phyloP scores from a whole-genome alignment of 192 early-diverging fungal species.

The Rhizoclosmatium globosum region DNA sequence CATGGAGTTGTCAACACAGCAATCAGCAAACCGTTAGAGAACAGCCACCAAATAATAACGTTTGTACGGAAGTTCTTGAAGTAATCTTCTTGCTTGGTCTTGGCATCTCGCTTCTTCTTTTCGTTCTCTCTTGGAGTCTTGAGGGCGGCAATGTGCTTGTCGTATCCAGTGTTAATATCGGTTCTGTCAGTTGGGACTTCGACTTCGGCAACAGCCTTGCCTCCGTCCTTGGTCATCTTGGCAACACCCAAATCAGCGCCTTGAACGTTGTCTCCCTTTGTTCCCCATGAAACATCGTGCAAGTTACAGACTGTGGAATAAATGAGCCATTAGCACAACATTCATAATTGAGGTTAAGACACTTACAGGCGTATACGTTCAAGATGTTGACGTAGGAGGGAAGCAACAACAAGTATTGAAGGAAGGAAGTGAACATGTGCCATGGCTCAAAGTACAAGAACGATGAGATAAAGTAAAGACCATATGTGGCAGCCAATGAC shows the following conservation, averaged over 20 bases:
- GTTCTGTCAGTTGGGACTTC: conserved; percentile 76
- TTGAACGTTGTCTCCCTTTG: conserved; percentile 82
- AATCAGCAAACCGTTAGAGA: conserved; percentile 79
- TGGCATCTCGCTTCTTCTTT: conserved; percentile 76
- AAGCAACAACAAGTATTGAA: conserved; percentile 78
- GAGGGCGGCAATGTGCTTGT: conserved; percentile 75
- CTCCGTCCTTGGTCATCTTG: conserved; percentile 74
- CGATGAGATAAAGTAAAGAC: conserved; percentile 69
- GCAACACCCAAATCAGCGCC: conserved; percentile 77
- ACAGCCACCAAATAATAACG: conserved; percentile 86
- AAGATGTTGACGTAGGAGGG: conserved; percentile 94
- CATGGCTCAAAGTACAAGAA: conserved; percentile 76
- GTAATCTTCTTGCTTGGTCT: conserved; percentile 88
- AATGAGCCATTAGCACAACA: not conserved
- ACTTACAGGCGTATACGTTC: conserved; percentile 81
- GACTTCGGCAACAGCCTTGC: conserved; percentile 75
- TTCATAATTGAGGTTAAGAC: not conserved
- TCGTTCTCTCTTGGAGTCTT: conserved; percentile 53
- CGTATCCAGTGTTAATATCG: conserved; percentile 87
- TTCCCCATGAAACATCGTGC: conserved; percentile 96
- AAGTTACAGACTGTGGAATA: conserved; percentile 76
- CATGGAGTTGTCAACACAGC: conserved; percentile 68
- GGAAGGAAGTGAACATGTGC: conserved; percentile 79
- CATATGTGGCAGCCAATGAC: conserved; percentile 67
- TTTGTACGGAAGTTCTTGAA: conserved; percentile 88